A percentile compares a stretch with the other conserved stretches of the same genome.
Evolutionary conservation across 352 stramenopile genomes (phyloP).

Genomic region (Pythium dissotocum): DNA sequence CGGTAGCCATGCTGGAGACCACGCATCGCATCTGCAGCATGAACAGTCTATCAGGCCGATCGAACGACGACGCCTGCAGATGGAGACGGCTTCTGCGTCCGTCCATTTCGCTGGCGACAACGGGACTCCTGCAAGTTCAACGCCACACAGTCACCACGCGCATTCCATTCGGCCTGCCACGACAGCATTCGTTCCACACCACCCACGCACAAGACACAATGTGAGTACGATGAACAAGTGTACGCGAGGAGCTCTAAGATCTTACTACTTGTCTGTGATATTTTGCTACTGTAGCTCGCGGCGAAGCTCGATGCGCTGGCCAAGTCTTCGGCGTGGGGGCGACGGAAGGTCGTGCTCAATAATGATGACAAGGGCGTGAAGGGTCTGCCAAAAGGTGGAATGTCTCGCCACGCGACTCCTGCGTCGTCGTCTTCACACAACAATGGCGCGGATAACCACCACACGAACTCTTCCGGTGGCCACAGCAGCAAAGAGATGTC

Average conservation of each 20-base stretch:
- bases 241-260: not conserved
- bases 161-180: slow-evolving; percentile 14
- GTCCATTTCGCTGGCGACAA: not conserved
- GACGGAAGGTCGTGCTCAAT: slow-evolving; percentile 53
- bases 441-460: not conserved
- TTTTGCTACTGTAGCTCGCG: slow-evolving; percentile 34
- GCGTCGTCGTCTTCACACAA: not conserved
- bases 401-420: slow-evolving; percentile 27
- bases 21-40: not conserved
- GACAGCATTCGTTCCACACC: slow-evolving; percentile 11
- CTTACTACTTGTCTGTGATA: not conserved
- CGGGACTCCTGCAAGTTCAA: not conserved
- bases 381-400: not conserved
- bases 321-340: slow-evolving; percentile 54
- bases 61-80: slow-evolving; percentile 11
- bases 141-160: not conserved
- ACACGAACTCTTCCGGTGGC: not conserved
- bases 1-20: not conserved
- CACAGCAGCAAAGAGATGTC: slow-evolving; percentile 15
- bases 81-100: slow-evolving; percentile 13
- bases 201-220: slow-evolving; percentile 27
- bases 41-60: slow-evolving; percentile 9
- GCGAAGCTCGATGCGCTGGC: slow-evolving; percentile 63
- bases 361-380: slow-evolving; percentile 34
- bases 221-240: slow-evolving; percentile 4